phyloP scores from a whole-genome alignment of 257 asterid genomes.

The Solanum boliviense region DNA sequence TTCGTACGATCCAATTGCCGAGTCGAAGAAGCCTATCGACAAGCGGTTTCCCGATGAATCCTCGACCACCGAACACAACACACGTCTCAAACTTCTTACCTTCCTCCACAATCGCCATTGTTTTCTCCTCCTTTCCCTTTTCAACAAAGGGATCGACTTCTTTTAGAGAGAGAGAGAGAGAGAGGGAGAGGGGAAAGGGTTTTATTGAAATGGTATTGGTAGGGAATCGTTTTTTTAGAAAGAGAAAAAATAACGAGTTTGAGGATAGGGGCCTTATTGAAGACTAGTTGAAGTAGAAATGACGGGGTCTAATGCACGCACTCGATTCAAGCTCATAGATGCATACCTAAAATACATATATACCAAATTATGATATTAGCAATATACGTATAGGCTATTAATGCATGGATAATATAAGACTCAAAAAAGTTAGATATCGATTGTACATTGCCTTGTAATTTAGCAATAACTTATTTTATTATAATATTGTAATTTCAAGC shows the following conservation, averaged over 20 bases:
- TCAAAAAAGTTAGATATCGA: not conserved
- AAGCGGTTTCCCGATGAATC: conserved; percentile 66
- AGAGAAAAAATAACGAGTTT: not conserved
- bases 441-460: not conserved
- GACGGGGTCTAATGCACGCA: not conserved
- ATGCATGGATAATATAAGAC: not conserved
- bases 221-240: not conserved
- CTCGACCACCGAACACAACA: conserved; percentile 78
- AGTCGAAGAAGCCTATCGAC: conserved; percentile 62
- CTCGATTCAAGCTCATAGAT: too few relatives aligned
- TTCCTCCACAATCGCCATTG: conserved; percentile 27
- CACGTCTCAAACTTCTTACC: conserved; percentile 38
- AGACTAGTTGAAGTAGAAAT: not conserved
- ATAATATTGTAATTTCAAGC: not conserved
- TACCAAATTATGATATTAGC: not conserved
- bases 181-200: not conserved
- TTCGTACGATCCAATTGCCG: conserved; percentile 72
- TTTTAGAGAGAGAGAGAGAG: not conserved
- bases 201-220: not conserved
- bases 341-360: not conserved
- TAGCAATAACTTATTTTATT: too few relatives aligned
- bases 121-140: not conserved
- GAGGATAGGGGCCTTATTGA: not conserved
- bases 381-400: not conserved
- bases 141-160: not conserved